phyloP scores from a whole-genome alignment of 2,329 filamentous ascomycete species.

The Colletotrichum trifolii region DNA sequence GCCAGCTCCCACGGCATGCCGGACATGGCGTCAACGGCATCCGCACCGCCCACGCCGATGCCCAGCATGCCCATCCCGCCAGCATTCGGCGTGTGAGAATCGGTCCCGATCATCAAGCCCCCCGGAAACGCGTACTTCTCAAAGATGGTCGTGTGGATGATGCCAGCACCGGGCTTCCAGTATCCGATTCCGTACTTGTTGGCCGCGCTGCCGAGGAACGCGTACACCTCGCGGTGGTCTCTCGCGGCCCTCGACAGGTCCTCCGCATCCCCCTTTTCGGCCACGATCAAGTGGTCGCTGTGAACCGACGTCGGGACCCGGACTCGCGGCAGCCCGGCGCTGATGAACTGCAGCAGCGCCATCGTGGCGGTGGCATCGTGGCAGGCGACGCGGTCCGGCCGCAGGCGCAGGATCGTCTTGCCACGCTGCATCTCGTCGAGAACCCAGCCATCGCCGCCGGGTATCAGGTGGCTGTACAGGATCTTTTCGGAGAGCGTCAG shows the following conservation, averaged over 20 bases:
- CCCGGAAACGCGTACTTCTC: constrained; percentile 53
- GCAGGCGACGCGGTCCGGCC: constrained; percentile 53
- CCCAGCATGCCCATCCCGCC: constrained; percentile 49
- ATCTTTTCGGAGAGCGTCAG: constrained; percentile 52
- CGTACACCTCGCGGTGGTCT: constrained; percentile 51
- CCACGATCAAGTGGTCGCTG: constrained; percentile 51
- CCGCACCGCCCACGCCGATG: constrained; percentile 55
- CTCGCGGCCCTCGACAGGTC: constrained; percentile 43
- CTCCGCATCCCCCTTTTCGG: constrained; percentile 44
- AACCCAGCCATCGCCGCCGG: constrained; percentile 40
- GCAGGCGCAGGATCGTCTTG: constrained; percentile 49
- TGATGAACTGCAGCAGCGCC: constrained; percentile 55
- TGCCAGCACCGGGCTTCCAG: constrained; percentile 50
- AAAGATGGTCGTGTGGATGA: constrained; percentile 53
- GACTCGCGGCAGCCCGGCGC: constrained; percentile 50
- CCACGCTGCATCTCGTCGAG: constrained; percentile 48
- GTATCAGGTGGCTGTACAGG: constrained; percentile 50
- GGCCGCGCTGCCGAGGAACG: constrained; percentile 50
- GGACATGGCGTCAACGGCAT: constrained; percentile 58
- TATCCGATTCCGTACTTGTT: constrained; percentile 59
- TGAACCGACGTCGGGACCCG: constrained; percentile 52
- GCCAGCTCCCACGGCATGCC: constrained; percentile 48
- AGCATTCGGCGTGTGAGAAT: constrained; percentile 51
- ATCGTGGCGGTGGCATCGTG: constrained; percentile 56
- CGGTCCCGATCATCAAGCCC: constrained; percentile 49